These are phyloP conservation scores for Angomonas deanei DNA, from an alignment of 208 protist genomes.

Conservation along the genomic window DNA sequence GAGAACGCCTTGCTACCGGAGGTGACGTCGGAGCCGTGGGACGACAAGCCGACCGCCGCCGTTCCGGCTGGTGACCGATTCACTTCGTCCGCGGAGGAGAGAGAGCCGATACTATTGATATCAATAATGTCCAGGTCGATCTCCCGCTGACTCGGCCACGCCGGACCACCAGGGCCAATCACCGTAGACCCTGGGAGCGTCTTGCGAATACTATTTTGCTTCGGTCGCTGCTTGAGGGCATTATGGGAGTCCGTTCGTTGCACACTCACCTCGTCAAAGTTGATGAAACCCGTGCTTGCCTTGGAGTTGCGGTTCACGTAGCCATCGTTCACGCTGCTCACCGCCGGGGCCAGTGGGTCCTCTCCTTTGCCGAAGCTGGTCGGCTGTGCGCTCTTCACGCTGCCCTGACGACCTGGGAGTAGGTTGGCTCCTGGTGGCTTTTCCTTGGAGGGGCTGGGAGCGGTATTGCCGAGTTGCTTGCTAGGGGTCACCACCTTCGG, in stretches of 20 bases:
- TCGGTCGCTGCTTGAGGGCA: too few relatives aligned
- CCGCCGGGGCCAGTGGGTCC: neutral
- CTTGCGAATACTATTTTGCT: neutral
- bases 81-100: neutral
- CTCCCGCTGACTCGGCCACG: conserved; percentile 9
- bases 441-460: neutral
- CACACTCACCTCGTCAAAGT: neutral
- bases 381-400: neutral
- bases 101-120: conserved; percentile 3
- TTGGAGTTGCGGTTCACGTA: neutral
- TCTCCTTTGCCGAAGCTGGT: neutral
- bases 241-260: too few relatives aligned
- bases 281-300: neutral
- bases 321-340: neutral
- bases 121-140: neutral
- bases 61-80: neutral
- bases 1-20: conserved; percentile 16
- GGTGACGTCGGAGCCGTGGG: conserved; percentile 13
- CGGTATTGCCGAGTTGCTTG: neutral
- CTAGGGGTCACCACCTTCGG: neutral
- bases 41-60: conserved; percentile 2
- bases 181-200: conserved; percentile 5
- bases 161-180: conserved; percentile 6
- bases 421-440: neutral
- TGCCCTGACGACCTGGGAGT: neutral